phyloP scores from a whole-genome alignment of 495 filamentous ascomycete species.

The Poronia punctata region DNA sequence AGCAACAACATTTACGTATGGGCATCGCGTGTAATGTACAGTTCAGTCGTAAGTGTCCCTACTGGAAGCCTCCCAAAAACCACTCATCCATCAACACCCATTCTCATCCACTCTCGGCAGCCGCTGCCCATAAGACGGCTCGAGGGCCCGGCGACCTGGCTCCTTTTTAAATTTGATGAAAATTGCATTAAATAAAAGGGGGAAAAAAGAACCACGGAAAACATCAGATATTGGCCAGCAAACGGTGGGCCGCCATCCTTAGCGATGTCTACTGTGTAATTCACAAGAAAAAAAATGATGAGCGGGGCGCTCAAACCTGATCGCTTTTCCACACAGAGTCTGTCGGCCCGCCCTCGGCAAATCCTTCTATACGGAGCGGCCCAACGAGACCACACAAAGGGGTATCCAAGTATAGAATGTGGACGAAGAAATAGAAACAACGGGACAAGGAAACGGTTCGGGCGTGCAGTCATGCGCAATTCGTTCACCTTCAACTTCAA shows the following conservation, averaged over 20 bases:
- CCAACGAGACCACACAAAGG: constrained; percentile 27
- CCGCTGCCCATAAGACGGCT: constrained; percentile 17
- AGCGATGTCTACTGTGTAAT: constrained; percentile 26
- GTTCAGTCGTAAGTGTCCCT: constrained; percentile 17
- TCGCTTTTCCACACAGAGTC: constrained; percentile 22
- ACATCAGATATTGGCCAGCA: constrained; percentile 33
- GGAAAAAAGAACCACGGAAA: constrained; percentile 21
- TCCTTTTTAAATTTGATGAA: constrained; percentile 11
- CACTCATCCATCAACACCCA: constrained; percentile 15
- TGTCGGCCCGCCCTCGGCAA: constrained; percentile 17
- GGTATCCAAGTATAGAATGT: constrained; percentile 48
- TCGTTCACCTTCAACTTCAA: constrained; percentile 42
- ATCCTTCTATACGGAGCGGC: constrained; percentile 12
- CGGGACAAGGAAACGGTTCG: constrained; percentile 22
- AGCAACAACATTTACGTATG: constrained; percentile 22
- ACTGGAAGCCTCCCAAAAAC: constrained; percentile 19
- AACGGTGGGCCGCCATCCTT: constrained; percentile 32
- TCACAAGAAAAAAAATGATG: constrained; percentile 23
- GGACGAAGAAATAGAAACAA: constrained; percentile 19
- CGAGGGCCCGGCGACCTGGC: constrained; percentile 5
- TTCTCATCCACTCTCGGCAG: constrained; percentile 12
- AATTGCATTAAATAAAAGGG: constrained; percentile 40
- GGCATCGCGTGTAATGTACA: constrained; percentile 28
- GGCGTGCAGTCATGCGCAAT: constrained; percentile 18
- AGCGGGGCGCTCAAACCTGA: constrained; percentile 17